phyloP scores from a whole-genome alignment of 2,329 filamentous ascomycete species.

The Fusarium chuoi region DNA sequence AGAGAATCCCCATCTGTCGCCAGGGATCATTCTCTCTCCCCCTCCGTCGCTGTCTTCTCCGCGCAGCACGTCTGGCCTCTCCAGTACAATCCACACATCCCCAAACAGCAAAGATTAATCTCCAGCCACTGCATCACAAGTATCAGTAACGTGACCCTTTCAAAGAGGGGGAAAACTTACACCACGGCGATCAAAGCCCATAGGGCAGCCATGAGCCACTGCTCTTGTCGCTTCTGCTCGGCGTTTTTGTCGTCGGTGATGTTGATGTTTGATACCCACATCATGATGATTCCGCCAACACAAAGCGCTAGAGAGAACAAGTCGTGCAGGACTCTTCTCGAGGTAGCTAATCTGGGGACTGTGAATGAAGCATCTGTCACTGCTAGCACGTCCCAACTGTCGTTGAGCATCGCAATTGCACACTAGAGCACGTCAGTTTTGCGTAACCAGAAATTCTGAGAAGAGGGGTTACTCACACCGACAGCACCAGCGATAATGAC shows the following conservation, averaged over 20 bases:
- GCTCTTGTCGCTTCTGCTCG: constrained; percentile 27
- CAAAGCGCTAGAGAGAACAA: constrained; percentile 48
- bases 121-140: constrained; percentile 35
- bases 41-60: constrained; percentile 27
- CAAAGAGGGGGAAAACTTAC: constrained; percentile 30
- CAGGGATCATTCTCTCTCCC: constrained; percentile 32
- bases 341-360: constrained; percentile 42
- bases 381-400: constrained; percentile 51
- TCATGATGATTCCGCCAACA: constrained; percentile 49
- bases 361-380: constrained; percentile 42
- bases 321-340: constrained; percentile 48
- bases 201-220: constrained; percentile 34
- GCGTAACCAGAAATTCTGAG: background rate
- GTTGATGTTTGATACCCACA: constrained; percentile 48
- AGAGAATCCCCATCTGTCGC: constrained; percentile 37
- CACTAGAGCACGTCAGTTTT: constrained; percentile 37
- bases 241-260: constrained; percentile 5
- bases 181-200: constrained; percentile 40
- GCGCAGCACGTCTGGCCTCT: constrained; percentile 35
- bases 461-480: constrained; percentile 42
- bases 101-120: constrained; percentile 45
- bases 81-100: constrained; percentile 44
- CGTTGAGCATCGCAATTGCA: constrained; percentile 50
- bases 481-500: constrained; percentile 46
- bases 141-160: background rate